Conservation (phyloP, 2,329 filamentous ascomycete genomes). For the Stagonosporopsis rhizophila region DNA sequence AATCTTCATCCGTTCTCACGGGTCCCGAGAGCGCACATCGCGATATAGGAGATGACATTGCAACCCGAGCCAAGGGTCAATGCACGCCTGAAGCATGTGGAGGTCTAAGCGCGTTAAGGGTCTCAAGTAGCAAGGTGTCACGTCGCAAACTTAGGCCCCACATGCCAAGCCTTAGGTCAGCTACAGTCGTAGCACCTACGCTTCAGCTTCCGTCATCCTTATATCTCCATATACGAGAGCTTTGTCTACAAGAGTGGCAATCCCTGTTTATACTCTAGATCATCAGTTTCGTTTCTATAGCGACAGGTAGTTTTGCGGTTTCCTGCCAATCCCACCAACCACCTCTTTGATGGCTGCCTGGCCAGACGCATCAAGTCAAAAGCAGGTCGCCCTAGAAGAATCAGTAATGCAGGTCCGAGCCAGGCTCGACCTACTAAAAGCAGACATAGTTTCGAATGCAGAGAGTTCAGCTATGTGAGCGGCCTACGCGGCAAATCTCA, state of each 20-base stretch:
- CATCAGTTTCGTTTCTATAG: no score
- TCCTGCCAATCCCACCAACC: no score
- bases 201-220: no score
- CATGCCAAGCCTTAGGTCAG: constrained; percentile 7
- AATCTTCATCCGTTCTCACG: neutral
- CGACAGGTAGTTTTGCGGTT: no score
- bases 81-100: constrained; percentile 10
- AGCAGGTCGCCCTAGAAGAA: neutral
- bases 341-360: neutral
- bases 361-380: neutral
- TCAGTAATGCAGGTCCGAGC: neutral
- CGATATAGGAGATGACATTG: constrained; percentile 1
- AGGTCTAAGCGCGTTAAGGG: constrained; percentile 11
- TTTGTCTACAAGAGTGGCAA: no score
- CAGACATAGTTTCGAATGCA: neutral
- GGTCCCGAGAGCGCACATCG: neutral
- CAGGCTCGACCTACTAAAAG: neutral
- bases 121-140: constrained; percentile 13
- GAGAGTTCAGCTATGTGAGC: neutral
- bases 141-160: constrained; percentile 4
- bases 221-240: no score
- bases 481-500: neutral
- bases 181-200: neutral
- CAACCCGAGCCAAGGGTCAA: constrained; percentile 1
- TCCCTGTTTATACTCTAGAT: no score